A percentile compares a stretch with the other conserved stretches of the same genome.
Conservation (phyloP, 2,329 filamentous ascomycete species). For the Aspergillus calidoustus region DNA sequence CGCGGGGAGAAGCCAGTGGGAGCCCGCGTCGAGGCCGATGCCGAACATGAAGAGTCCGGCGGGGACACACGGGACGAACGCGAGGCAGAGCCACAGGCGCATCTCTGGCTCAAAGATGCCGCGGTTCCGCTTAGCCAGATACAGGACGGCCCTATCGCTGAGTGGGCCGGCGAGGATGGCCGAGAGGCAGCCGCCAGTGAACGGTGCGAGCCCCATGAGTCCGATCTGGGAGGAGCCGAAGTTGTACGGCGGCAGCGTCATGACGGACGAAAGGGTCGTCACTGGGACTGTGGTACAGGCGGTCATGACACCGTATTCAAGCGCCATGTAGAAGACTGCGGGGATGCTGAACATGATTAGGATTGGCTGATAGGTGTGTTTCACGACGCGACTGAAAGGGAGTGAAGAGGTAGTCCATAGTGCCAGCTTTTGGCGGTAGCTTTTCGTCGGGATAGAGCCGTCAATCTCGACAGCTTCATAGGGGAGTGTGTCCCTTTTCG, state of each 20-base stretch:
- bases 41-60: not conserved
- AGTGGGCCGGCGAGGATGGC: slow-evolving; percentile 38
- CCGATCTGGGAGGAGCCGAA: slow-evolving; percentile 45
- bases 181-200: slow-evolving; percentile 46
- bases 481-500: too few species aligned
- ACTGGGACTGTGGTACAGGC: too few species aligned
- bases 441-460: slow-evolving; percentile 11
- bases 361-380: too few species aligned
- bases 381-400: too few species aligned
- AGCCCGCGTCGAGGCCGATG: not conserved
- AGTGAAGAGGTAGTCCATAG: too few species aligned
- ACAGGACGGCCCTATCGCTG: slow-evolving; percentile 44
- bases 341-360: too few species aligned
- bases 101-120: slow-evolving; percentile 53
- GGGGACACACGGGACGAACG: slow-evolving; percentile 4
- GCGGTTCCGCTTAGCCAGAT: slow-evolving; percentile 40
- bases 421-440: too few species aligned
- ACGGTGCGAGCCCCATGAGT: slow-evolving; percentile 44
- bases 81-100: slow-evolving; percentile 42
- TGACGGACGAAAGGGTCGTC: too few species aligned
- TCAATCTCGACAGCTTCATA: too few species aligned
- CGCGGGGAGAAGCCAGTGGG: not conserved
- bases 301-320: too few species aligned
- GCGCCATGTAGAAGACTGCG: too few species aligned
- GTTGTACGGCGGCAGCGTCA: slow-evolving; percentile 29